Conservation (phyloP, 331 rosid species). For the Acacia concinna region DNA sequence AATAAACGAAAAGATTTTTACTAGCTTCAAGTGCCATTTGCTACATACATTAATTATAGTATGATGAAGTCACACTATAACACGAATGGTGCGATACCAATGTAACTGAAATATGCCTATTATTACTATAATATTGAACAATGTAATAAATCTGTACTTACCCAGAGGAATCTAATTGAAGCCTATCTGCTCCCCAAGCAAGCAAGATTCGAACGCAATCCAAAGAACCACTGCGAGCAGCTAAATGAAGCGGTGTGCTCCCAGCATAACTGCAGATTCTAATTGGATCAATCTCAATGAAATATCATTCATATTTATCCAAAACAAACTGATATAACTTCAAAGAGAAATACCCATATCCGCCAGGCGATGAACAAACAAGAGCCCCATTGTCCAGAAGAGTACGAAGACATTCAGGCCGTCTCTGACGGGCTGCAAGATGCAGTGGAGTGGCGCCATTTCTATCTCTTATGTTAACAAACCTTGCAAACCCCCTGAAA, state of each 20-base stretch:
- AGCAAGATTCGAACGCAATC: slow-evolving; percentile 81
- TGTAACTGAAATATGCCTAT: neutral
- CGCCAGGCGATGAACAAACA: slow-evolving; percentile 76
- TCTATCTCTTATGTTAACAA: slow-evolving; percentile 88
- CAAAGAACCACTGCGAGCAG: slow-evolving; percentile 80
- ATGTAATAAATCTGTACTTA: slow-evolving; percentile 35
- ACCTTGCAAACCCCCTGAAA: slow-evolving; percentile 84
- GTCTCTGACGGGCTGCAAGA: slow-evolving; percentile 74
- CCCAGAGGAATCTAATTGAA: slow-evolving; percentile 77
- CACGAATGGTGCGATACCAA: neutral
- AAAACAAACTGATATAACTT: slow-evolving; percentile 4
- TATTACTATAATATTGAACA: neutral
- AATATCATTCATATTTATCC: slow-evolving; percentile 19
- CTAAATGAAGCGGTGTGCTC: slow-evolving; percentile 86
- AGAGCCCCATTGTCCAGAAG: slow-evolving; percentile 86
- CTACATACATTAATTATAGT: neutral
- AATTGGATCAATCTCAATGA: slow-evolving; percentile 40
- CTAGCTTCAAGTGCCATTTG: neutral
- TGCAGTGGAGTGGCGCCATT: slow-evolving; percentile 87
- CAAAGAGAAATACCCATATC: slow-evolving; percentile 58
- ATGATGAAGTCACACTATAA: neutral
- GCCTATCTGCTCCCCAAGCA: slow-evolving; percentile 91
- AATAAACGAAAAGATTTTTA: neutral
- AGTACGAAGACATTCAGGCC: slow-evolving; percentile 59
- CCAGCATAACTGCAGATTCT: slow-evolving; percentile 68